These are phyloP conservation scores for Platanthera guangdongensis DNA, from an alignment of 106 monocot species.

Conservation along the genomic window DNA sequence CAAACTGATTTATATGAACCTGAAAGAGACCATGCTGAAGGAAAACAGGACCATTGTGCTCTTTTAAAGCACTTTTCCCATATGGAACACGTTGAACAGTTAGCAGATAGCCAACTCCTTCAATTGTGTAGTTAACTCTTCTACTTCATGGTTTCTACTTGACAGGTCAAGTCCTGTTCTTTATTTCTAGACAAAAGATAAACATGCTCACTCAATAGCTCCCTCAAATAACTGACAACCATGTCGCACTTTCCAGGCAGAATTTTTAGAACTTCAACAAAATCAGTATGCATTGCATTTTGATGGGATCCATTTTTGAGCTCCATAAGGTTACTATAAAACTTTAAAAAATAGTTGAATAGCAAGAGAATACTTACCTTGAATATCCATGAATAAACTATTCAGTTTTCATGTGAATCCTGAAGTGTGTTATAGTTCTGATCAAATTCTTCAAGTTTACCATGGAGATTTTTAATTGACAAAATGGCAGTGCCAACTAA, in stretches of 20 bases:
- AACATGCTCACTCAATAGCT: conserved; percentile 35
- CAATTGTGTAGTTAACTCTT: too few species aligned
- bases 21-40: too few species aligned
- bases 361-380: conserved; percentile 29
- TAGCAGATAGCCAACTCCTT: too few species aligned
- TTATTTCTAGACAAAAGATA: conserved; percentile 33
- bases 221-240: conserved; percentile 30
- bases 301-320: conserved; percentile 21
- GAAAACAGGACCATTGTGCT: too few species aligned
- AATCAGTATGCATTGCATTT: conserved; percentile 9
- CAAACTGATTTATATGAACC: too few species aligned
- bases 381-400: conserved; percentile 14
- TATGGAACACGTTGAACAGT: too few species aligned
- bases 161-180: conserved; percentile 43
- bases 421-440: too few species aligned
- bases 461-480: conserved; percentile 34
- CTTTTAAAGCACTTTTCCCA: too few species aligned
- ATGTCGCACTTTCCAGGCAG: conserved; percentile 20
- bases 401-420: conserved; percentile 35
- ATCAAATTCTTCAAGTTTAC: too few species aligned
- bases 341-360: conserved; percentile 23
- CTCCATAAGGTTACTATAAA: conserved; percentile 27
- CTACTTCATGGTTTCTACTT: too few species aligned
- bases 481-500: too few species aligned
- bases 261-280: conserved; percentile 27